These are phyloP conservation scores for Tulasnella sp. DNA, from an alignment of 768 basidiomycete species.

Conservation along the genomic window DNA sequence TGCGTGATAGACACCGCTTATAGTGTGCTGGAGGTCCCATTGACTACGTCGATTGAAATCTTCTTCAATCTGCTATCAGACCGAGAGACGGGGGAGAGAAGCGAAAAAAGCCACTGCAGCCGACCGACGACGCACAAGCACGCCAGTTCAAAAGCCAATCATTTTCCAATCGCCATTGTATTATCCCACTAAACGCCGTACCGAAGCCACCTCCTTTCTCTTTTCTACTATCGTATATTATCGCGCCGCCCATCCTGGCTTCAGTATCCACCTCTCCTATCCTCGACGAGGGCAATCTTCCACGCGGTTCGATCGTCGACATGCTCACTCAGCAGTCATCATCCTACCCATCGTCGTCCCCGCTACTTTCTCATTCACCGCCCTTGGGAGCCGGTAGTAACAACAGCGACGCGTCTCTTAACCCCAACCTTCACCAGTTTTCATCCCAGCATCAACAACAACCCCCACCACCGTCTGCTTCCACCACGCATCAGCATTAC, in stretches of 20 bases:
- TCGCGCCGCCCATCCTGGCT: neutral
- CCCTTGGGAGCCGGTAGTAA: neutral
- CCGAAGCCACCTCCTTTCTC: neutral
- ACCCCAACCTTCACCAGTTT: neutral
- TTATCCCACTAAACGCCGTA: no score
- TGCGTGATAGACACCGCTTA: neutral
- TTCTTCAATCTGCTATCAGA: neutral
- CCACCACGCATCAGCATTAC: no score
- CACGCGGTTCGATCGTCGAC: conserved; percentile 7
- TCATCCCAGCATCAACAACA: conserved; percentile 11
- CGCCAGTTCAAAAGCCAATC: no score
- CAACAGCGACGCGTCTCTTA: conserved; percentile 6
- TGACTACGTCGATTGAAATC: neutral
- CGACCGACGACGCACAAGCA: no score
- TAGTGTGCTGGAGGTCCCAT: neutral
- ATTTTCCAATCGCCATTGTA: no score
- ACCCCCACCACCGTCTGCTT: neutral
- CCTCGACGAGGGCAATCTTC: conserved; percentile 7
- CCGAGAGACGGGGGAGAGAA: neutral
- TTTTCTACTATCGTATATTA: neutral
- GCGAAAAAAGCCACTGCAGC: no score
- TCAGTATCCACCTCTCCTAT: conserved; percentile 6
- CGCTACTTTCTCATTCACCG: neutral
- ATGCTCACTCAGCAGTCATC: conserved; percentile 4
- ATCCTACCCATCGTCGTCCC: neutral